These are phyloP conservation scores for Thalassiosira profunda DNA, from an alignment of 108 stramenopile species.

Conservation along the genomic window DNA sequence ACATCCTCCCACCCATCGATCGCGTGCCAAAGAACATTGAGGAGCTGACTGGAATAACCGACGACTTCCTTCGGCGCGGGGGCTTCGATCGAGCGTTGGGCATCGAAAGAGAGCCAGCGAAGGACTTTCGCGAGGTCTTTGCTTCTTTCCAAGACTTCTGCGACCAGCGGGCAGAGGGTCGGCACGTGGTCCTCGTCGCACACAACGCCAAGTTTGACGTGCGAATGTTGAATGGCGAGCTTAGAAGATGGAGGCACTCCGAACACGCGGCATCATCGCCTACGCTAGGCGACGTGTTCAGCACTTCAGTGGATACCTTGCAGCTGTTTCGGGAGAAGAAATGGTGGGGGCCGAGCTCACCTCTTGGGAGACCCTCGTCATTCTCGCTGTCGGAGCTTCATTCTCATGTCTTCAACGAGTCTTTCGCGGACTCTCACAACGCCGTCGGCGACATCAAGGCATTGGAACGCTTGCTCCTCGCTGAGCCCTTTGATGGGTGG, in stretches of 20 bases:
- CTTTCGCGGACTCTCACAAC: slow-evolving; percentile 35
- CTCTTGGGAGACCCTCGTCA: slow-evolving; percentile 12
- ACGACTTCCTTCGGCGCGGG: slow-evolving; percentile 33
- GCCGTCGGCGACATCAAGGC: slow-evolving; percentile 43
- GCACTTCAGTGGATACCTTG: slow-evolving; percentile 32
- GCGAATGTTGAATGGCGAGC: slow-evolving; percentile 33
- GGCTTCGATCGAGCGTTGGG: too few relatives aligned
- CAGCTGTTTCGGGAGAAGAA: slow-evolving; percentile 13
- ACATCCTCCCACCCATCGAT: slow-evolving; percentile 36
- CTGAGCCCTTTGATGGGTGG: slow-evolving; percentile 28
- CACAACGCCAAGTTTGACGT: slow-evolving; percentile 41
- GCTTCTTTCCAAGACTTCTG: slow-evolving; percentile 28
- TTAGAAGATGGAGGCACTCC: slow-evolving; percentile 23
- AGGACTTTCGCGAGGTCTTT: slow-evolving; percentile 22
- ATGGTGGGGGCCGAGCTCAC: slow-evolving; percentile 25
- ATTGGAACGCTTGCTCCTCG: slow-evolving; percentile 29
- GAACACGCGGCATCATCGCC: background rate
- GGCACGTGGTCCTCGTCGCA: slow-evolving; percentile 10
- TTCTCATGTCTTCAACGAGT: slow-evolving; percentile 24
- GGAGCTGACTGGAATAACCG: slow-evolving; percentile 33
- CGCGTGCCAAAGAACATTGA: slow-evolving; percentile 28
- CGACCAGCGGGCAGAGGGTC: slow-evolving; percentile 12
- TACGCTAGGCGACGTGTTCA: slow-evolving; percentile 19
- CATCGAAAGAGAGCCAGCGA: too few relatives aligned
- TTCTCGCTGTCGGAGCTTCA: slow-evolving; percentile 25